A percentile compares a stretch with the other conserved stretches of the same genome.
phyloP scores from a whole-genome alignment of 1,284 basidiomycete species.

The Ganoderma boninense region DNA sequence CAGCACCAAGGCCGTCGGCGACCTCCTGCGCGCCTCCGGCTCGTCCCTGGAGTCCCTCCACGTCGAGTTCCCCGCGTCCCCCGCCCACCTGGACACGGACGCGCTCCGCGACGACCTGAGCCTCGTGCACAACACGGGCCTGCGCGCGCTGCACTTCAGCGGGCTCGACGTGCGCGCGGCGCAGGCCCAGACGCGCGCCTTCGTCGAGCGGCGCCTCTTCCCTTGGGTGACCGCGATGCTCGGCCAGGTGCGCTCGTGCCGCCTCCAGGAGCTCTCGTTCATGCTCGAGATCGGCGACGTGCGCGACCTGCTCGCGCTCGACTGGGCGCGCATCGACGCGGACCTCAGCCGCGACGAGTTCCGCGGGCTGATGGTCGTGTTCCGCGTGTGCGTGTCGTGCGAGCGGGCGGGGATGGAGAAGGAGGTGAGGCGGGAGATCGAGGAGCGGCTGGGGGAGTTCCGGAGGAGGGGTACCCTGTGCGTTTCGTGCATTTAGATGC shows the following conservation, averaged over 20 bases:
- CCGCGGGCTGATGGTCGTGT: slow-evolving; percentile 37
- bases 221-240: slow-evolving; percentile 40
- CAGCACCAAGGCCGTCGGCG: slow-evolving; percentile 39
- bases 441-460: slow-evolving; percentile 34
- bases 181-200: slow-evolving; percentile 18
- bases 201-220: slow-evolving; percentile 37
- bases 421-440: slow-evolving; percentile 34
- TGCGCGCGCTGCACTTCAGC: slow-evolving; percentile 41
- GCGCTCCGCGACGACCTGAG: slow-evolving; percentile 39
- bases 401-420: slow-evolving; percentile 30
- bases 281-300: slow-evolving; percentile 40
- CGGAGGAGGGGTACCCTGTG: slow-evolving; percentile 36
- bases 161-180: slow-evolving; percentile 40
- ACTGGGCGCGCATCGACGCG: slow-evolving; percentile 41
- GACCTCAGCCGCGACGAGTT: slow-evolving; percentile 39
- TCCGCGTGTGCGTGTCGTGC: slow-evolving; percentile 36
- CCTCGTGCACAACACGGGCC: slow-evolving; percentile 41
- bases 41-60: slow-evolving; percentile 41
- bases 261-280: slow-evolving; percentile 38
- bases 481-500: slow-evolving; percentile 37
- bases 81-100: background rate
- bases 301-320: slow-evolving; percentile 36
- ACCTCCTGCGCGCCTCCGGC: slow-evolving; percentile 40
- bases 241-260: slow-evolving; percentile 34
- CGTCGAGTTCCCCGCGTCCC: slow-evolving; percentile 40